Base-by-base conservation (phyloP, 116 monocot species). In the Trichopus zeylanicus region DNA sequence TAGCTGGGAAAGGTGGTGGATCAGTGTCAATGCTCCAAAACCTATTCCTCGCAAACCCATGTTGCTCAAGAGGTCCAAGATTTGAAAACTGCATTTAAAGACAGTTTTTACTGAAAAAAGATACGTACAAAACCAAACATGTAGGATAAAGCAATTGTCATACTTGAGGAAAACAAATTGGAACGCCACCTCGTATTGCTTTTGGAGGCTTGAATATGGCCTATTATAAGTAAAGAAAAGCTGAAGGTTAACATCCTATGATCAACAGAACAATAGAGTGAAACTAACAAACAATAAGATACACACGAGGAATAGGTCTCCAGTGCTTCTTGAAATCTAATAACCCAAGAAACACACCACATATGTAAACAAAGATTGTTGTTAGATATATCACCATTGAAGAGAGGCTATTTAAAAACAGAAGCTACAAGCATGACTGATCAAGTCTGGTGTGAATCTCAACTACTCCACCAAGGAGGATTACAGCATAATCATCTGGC, bases 91-190 rank as follows among this genome's bases (percentile, higher is more conserved):
- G 66, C 66, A 74, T 34, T 52, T 26, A n/a, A 10, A 26, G 18
- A 32, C 23, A 10, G 29, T 19, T 29, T 24, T 29, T 6, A 7
- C 29, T 4, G 24, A n/a, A 47, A 1, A 2, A 18, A n/a, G 46
- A 22, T 1, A 6, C 22, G n/a, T n/a, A n/a, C n/a, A n/a, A n/a
- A n/a, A n/a, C n/a, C 30, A 29, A 60, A 38, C 48, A 29, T 22
- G 27, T 49, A 26, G 13, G 3, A 53, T 27, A 15, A 48, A 32
- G 21, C 38, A 70, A 27, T 42, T 26, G n/a, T n/a, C 65, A 39
- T 71, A 85, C 85, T 66, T 81, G 86, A 66, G 86, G 81, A 72
- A 86, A 86, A 60, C 77, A 86, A 48, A 86, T 71, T 7, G 86
- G 74, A 31, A 86, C 78, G 29, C 86, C 86, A 18, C 86, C 86